These are phyloP conservation scores for Brassica balearica DNA, from an alignment of 441 rosid genomes.

Conservation along the genomic window DNA sequence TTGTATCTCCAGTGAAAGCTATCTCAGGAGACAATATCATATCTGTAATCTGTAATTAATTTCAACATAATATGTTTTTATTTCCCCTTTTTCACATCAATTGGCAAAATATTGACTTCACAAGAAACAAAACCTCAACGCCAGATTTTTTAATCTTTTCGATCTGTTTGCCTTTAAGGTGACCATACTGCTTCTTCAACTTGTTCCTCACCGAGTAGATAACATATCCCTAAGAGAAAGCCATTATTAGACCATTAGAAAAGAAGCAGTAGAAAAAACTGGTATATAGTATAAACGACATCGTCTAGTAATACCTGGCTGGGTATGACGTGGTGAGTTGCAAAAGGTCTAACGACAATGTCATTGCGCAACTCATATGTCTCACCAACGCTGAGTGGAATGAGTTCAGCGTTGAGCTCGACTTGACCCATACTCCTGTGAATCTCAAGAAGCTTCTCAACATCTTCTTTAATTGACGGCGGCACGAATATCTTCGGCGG, in stretches of 20 bases:
- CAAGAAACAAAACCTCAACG: slow-evolving; percentile 55
- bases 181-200: slow-evolving; percentile 85
- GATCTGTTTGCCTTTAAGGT: slow-evolving; percentile 90
- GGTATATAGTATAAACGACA: no score
- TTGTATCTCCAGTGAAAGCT: slow-evolving; percentile 97
- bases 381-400: slow-evolving; percentile 86
- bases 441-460: slow-evolving; percentile 77
- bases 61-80: not conserved
- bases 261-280: not conserved
- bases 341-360: slow-evolving; percentile 84
- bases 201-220: slow-evolving; percentile 85
- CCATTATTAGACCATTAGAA: slow-evolving; percentile 29
- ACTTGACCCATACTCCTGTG: slow-evolving; percentile 81
- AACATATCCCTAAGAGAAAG: slow-evolving; percentile 75
- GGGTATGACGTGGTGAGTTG: slow-evolving; percentile 85
- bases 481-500: slow-evolving; percentile 91
- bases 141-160: slow-evolving; percentile 93
- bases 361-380: slow-evolving; percentile 87
- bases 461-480: slow-evolving; percentile 81
- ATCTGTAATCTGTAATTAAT: slow-evolving; percentile 72
- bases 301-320: slow-evolving; percentile 59
- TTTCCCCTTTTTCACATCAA: not conserved
- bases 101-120: not conserved
- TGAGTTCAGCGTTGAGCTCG: slow-evolving; percentile 75
- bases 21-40: slow-evolving; percentile 84